Conservation (phyloP, 179 eudicot species). For the Silene vulgaris region DNA sequence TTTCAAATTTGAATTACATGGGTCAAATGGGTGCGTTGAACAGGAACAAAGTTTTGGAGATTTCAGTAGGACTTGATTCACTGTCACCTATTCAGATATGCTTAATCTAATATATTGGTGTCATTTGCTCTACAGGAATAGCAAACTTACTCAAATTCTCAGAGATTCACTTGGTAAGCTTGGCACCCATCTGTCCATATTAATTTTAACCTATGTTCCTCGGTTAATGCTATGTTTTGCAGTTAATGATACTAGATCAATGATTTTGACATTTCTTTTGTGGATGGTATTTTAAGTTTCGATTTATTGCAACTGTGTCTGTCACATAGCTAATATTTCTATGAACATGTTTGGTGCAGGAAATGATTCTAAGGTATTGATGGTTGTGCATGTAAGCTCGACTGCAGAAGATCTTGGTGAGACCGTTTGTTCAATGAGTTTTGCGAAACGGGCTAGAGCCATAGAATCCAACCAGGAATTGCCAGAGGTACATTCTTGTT, state of each 20-base stretch:
- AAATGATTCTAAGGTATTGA: constrained; percentile 57
- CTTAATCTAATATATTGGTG: not conserved
- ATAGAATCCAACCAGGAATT: constrained; percentile 49
- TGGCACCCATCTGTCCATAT: not conserved
- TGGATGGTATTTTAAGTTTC: not conserved
- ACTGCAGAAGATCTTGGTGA: constrained; percentile 58
- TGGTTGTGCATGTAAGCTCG: constrained; percentile 67
- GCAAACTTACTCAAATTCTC: constrained; percentile 72
- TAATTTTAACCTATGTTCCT: not conserved
- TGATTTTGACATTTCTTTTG: not conserved
- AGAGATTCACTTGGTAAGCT: constrained; percentile 61
- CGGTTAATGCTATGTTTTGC: too few species aligned
- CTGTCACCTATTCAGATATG: not conserved
- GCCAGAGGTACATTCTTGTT: constrained; percentile 35
- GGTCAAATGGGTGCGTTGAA: not conserved
- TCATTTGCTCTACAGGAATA: constrained; percentile 47
- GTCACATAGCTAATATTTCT: constrained; percentile 5
- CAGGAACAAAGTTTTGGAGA: constrained; percentile 1
- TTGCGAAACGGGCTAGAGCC: constrained; percentile 65
- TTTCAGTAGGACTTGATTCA: not conserved
- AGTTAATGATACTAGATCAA: not conserved
- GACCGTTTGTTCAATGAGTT: constrained; percentile 60
- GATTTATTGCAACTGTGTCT: not conserved
- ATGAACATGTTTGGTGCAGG: constrained; percentile 30
- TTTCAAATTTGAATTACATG: not conserved